These are phyloP conservation scores for Huntiella decipiens DNA, from an alignment of 2,329 filamentous ascomycete genomes.

Conservation along the genomic window DNA sequence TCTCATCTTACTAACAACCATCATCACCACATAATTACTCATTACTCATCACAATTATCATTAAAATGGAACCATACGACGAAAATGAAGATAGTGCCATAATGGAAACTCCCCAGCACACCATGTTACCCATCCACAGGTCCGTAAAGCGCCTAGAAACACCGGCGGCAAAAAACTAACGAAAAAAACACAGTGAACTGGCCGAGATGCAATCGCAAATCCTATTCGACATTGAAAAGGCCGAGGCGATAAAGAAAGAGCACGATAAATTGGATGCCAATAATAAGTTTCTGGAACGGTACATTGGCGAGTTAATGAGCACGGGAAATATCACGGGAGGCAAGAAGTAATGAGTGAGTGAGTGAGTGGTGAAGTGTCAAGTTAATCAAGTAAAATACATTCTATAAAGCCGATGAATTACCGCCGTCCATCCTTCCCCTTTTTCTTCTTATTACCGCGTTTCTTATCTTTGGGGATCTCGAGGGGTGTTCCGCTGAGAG, in stretches of 20 bases:
- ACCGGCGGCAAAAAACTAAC: too few species aligned
- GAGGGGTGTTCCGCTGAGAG: conserved; percentile 38
- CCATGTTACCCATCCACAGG: too few species aligned
- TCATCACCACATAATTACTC: too few species aligned
- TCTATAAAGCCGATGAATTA: neutral
- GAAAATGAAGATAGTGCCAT: too few species aligned
- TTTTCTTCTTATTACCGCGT: conserved; percentile 36
- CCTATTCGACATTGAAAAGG: conserved; percentile 57
- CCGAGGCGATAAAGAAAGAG: conserved; percentile 84
- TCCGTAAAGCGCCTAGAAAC: too few species aligned
- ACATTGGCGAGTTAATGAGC: conserved; percentile 90
- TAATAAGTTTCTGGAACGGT: conserved; percentile 94
- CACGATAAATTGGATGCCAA: conserved; percentile 93
- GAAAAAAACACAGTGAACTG: too few species aligned
- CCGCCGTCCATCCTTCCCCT: conserved; percentile 29
- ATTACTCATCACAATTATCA: too few species aligned
- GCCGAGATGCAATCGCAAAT: too few species aligned
- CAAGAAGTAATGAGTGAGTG: conserved; percentile 28
- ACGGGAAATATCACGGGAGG: conserved; percentile 53
- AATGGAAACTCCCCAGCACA: too few species aligned
- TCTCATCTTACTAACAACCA: too few species aligned
- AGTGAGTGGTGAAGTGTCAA: neutral
- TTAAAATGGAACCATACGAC: too few species aligned
- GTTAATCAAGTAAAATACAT: neutral
- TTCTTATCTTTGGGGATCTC: conserved; percentile 47